Evolutionary conservation across 768 basidiomycete species (phyloP).

Genomic region (Russula sp.): DNA sequence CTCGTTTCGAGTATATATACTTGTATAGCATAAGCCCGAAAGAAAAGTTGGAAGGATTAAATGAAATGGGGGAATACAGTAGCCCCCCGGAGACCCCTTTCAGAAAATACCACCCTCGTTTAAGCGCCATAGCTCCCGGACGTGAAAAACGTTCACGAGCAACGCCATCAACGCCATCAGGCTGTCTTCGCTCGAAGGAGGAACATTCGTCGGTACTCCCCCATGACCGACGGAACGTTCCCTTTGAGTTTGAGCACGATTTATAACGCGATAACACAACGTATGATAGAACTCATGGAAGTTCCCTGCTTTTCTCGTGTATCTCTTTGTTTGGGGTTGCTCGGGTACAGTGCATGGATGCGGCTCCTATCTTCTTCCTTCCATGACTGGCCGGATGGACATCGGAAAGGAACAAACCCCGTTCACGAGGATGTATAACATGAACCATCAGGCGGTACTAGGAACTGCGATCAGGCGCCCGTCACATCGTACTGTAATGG

Average conservation of each 20-base stretch:
- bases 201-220: constrained; percentile 23
- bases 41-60: background rate
- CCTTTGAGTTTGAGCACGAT: constrained; percentile 3
- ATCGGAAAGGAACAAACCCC: background rate
- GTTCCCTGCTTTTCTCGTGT: background rate
- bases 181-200: constrained; percentile 1
- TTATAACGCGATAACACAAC: background rate
- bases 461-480: constrained; percentile 4
- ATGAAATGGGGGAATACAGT: background rate
- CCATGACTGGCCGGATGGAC: constrained; percentile 1
- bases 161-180: no score
- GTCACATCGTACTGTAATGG: constrained; percentile 7
- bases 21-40: no score
- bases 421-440: constrained; percentile 6
- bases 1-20: background rate
- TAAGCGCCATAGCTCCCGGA: constrained; percentile 25
- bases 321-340: background rate
- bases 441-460: background rate
- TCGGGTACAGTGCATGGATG: background rate
- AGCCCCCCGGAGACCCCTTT: constrained; percentile 14
- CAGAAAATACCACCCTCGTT: background rate
- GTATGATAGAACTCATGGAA: constrained; percentile 16
- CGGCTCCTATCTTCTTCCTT: background rate
- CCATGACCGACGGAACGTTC: constrained; percentile 25
- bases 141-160: constrained; percentile 10